These are phyloP conservation scores for Yamadazyma atlantica DNA, from an alignment of 1,139 yeast genomes.

Conservation along the genomic window DNA sequence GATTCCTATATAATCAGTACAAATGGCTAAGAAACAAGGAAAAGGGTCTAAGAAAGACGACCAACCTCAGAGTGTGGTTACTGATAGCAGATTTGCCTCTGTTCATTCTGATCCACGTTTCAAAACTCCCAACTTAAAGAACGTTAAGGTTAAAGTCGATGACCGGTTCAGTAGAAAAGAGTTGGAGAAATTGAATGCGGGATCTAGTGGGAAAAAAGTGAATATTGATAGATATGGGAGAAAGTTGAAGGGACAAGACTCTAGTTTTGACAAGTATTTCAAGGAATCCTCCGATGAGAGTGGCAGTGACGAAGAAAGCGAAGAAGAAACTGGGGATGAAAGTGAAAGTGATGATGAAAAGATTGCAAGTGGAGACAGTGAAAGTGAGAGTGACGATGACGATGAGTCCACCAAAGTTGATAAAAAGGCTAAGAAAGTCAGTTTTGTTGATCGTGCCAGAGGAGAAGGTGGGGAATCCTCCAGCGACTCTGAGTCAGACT, in stretches of 20 bases:
- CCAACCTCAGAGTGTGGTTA: constrained; percentile 35
- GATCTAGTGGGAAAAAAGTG: constrained; percentile 47
- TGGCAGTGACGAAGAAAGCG: constrained; percentile 16
- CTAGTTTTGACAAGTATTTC: constrained; percentile 65
- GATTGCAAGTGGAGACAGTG: constrained; percentile 23
- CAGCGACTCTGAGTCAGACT: constrained; percentile 27
- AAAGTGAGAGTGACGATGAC: constrained; percentile 23
- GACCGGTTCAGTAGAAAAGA: constrained; percentile 81
- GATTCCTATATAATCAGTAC: constrained; percentile 17
- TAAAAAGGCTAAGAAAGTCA: constrained; percentile 12
- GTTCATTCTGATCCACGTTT: constrained; percentile 90
- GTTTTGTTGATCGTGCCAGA: constrained; percentile 58
- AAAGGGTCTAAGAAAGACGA: constrained; percentile 3
- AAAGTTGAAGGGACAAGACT: constrained; percentile 45
- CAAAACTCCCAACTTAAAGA: constrained; percentile 67
- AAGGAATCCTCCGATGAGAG: constrained; percentile 39
- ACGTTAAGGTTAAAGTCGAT: constrained; percentile 77
- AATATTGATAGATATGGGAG: constrained; percentile 89
- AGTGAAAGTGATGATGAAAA: constrained; percentile 14
- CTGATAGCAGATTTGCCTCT: constrained; percentile 74
- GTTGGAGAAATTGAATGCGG: constrained; percentile 55
- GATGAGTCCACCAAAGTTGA: constrained; percentile 17
- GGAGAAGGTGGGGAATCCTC: constrained; percentile 51
- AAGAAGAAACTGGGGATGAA: constrained; percentile 15
- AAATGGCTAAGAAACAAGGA: constrained; percentile 24